Base-by-base conservation (phyloP, 805 yeast genomes). In the Ogataea naganishii region DNA sequence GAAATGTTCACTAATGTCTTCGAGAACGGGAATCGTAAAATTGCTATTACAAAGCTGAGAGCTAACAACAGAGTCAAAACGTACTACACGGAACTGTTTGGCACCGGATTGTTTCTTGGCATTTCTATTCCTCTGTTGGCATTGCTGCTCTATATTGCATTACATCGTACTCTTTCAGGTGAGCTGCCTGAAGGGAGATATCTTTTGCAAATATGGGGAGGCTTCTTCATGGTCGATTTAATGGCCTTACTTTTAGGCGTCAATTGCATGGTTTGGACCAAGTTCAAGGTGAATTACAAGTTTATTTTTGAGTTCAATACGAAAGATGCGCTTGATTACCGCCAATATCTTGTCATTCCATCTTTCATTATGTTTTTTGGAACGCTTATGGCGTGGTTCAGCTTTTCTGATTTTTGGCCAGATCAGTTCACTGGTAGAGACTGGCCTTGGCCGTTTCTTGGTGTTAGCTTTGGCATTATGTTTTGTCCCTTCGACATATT, bases 201-300 rank as follows among this genome's bases (percentile, higher is more conserved):
- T 35, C 46, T 89, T 33, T 53, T 89, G 23, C 97, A 94, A 44
- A 65, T 92, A 3, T 92, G 96, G 95, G 96, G 80, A 7, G 97
- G 97, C 1, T 86, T 85, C 52, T 69, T 85, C 41, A 45, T 86
- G 35, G 51, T 78, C 5, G 60, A 67, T 19, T 39, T 88, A n/a
- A 67, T 80, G 46, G 57, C 75, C 5, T 41, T 77, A 15, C 56
- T 84, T 3, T 77, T 88, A 48, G 76, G 78, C 10, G 34, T 81
- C 25, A 75, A 83, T 48, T 75, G 94, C 47, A 56, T 62, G 32
- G 72, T 79, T 3, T 92, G 95, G 89, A 66, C 75, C 16, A 51
- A 57, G 26, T 78, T 60, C 54, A 81, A 82, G 45, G 79, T 92
- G 43, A 92, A 89, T 53, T 92, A 92, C 53, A 80, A 80, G 46